These are phyloP conservation scores for Neurospora sp. DNA, from an alignment of 495 filamentous ascomycete genomes.

Conservation along the genomic window DNA sequence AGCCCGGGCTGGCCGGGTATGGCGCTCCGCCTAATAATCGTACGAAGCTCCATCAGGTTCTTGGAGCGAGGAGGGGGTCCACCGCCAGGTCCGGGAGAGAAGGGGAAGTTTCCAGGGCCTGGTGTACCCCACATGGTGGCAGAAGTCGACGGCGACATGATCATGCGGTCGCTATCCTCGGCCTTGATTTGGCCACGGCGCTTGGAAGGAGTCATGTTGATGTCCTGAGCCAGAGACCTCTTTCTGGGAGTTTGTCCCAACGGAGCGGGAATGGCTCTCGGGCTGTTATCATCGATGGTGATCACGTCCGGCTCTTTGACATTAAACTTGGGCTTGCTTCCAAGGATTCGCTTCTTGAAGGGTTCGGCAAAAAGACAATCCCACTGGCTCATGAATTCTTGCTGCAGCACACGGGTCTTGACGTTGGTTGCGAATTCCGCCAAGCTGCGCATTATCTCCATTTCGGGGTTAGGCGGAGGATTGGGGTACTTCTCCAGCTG, in stretches of 20 bases:
- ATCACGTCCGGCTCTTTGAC: constrained; percentile 20
- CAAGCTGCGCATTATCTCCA: constrained; percentile 35
- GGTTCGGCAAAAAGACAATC: constrained; percentile 18
- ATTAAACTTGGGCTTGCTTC: constrained; percentile 33
- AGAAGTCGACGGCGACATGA: constrained; percentile 1
- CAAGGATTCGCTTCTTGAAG: constrained; percentile 26
- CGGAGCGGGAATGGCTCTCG: constrained; percentile 11
- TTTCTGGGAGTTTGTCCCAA: constrained; percentile 7
- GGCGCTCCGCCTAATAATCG: constrained; percentile 25
- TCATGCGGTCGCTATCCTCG: constrained; percentile 3
- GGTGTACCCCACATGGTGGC: not conserved
- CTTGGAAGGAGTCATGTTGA: not conserved
- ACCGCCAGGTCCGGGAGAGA: not conserved
- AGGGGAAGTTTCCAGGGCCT: not conserved
- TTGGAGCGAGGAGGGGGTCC: not conserved
- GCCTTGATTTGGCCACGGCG: constrained; percentile 10
- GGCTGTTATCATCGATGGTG: constrained; percentile 16
- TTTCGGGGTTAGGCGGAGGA: constrained; percentile 41
- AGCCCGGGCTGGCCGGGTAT: constrained; percentile 35
- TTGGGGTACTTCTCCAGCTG: constrained; percentile 45
- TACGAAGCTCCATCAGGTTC: constrained; percentile 25
- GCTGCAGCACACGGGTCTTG: constrained; percentile 22
- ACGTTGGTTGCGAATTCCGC: constrained; percentile 30
- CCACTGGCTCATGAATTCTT: constrained; percentile 21
- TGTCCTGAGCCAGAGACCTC: constrained; percentile 6